Conservation (phyloP, 192 early-diverging fungal genomes). For the Coemansia sp. region DNA sequence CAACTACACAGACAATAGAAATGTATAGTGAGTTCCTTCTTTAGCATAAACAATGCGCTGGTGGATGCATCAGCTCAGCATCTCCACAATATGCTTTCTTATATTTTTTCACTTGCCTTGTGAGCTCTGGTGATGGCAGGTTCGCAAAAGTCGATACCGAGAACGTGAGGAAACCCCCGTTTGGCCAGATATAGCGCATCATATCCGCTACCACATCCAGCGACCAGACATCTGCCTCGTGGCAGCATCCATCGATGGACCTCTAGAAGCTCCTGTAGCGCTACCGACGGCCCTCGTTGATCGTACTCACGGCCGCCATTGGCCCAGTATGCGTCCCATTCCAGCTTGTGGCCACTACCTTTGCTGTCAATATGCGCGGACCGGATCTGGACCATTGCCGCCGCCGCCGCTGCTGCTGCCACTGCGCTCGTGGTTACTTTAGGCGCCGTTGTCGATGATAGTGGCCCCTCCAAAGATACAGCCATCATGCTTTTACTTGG, state of each 20-base stretch:
- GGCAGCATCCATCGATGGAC: constrained; percentile 49
- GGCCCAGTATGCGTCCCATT: constrained; percentile 43
- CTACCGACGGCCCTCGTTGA: constrained; percentile 32
- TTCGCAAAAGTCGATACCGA: constrained; percentile 70
- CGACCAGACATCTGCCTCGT: constrained; percentile 45
- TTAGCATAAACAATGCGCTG: neutral
- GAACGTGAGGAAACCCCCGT: constrained; percentile 41
- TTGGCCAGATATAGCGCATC: constrained; percentile 76
- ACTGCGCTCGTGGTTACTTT: neutral
- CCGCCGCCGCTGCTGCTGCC: neutral
- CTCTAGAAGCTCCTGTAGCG: constrained; percentile 47
- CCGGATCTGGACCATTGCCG: constrained; percentile 3
- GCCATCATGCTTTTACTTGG: constrained; percentile 24
- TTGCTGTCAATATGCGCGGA: neutral
- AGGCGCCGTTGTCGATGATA: constrained; percentile 2
- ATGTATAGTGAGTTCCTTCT: neutral
- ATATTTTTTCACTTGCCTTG: constrained; percentile 23
- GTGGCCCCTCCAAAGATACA: constrained; percentile 31
- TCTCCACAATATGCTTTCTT: neutral
- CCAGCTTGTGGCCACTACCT: constrained; percentile 14
- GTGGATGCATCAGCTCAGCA: neutral
- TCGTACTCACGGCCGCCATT: constrained; percentile 15
- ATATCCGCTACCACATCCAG: constrained; percentile 61
- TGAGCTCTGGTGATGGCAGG: constrained; percentile 58
- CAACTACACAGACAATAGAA: neutral